These are phyloP conservation scores for Suillus sp. DNA, from an alignment of 768 basidiomycete species.

Conservation along the genomic window DNA sequence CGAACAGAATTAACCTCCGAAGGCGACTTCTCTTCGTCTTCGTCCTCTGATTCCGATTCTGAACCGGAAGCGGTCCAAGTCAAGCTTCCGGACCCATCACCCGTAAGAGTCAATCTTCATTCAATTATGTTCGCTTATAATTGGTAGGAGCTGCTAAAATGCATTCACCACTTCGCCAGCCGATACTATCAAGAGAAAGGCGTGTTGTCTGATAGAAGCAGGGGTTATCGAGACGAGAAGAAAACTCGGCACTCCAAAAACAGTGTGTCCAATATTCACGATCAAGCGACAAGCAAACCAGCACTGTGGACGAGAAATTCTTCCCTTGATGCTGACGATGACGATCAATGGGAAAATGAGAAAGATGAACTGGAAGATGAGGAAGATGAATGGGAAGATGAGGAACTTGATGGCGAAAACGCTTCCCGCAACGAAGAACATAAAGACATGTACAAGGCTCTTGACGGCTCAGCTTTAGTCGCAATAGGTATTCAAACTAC, in stretches of 20 bases:
- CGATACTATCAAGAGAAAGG: conserved; percentile 64
- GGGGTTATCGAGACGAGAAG: conserved; percentile 46
- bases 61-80: conserved; percentile 19
- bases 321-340: conserved; percentile 10
- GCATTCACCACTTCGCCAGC: conserved; percentile 52
- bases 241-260: conserved; percentile 32
- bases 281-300: conserved; percentile 6
- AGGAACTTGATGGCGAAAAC: conserved; percentile 16
- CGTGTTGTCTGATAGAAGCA: conserved; percentile 54
- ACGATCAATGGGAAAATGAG: conserved; percentile 9
- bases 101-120: conserved; percentile 42
- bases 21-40: not conserved
- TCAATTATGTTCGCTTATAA: conserved; percentile 19
- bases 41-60: conserved; percentile 6
- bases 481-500: conserved; percentile 55
- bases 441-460: conserved; percentile 72
- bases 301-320: conserved; percentile 12
- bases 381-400: conserved; percentile 20
- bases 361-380: conserved; percentile 20
- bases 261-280: conserved; percentile 25
- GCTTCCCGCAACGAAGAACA: conserved; percentile 11
- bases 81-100: conserved; percentile 44
- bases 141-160: conserved; percentile 52
- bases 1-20: conserved; percentile 2
- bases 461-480: conserved; percentile 74